Evolutionary conservation across 2,329 filamentous ascomycete genomes (phyloP).

Genomic region (Drechslerella dactyloides): DNA sequence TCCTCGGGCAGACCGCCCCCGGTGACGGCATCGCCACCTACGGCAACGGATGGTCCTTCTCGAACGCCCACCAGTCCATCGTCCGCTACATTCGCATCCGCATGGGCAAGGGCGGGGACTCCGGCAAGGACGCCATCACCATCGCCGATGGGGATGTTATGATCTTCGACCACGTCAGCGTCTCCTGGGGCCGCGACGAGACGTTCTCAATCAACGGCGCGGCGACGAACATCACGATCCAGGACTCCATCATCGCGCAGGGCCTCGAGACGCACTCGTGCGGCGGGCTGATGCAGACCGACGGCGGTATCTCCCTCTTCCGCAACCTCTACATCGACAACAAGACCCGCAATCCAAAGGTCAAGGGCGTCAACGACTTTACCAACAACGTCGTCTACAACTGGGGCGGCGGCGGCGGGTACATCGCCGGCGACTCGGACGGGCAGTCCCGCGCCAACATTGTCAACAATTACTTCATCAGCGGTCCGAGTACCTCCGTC

Average conservation of each 20-base stretch:
- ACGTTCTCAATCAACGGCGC: conserved; percentile 63
- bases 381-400: conserved; percentile 65
- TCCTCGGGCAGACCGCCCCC: conserved; percentile 63
- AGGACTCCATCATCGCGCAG: conserved; percentile 65
- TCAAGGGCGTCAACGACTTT: conserved; percentile 64
- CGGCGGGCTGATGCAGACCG: conserved; percentile 63
- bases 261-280: conserved; percentile 65
- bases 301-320: conserved; percentile 63
- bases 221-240: conserved; percentile 62
- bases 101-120: conserved; percentile 63
- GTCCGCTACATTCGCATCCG: conserved; percentile 65
- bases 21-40: conserved; percentile 64
- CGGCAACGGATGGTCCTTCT: conserved; percentile 65
- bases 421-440: conserved; percentile 64
- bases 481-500: conserved; percentile 62
- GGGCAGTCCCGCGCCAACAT: conserved; percentile 63
- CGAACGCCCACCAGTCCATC: conserved; percentile 64
- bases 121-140: conserved; percentile 64
- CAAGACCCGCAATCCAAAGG: conserved; percentile 66
- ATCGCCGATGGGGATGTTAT: conserved; percentile 65
- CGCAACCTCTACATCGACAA: conserved; percentile 66
- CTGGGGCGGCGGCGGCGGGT: conserved; percentile 64
- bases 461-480: conserved; percentile 66
- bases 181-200: conserved; percentile 66
- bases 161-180: conserved; percentile 66